These are phyloP conservation scores for Penicillium egyptiacum DNA, from an alignment of 495 filamentous ascomycete species.

Conservation along the genomic window DNA sequence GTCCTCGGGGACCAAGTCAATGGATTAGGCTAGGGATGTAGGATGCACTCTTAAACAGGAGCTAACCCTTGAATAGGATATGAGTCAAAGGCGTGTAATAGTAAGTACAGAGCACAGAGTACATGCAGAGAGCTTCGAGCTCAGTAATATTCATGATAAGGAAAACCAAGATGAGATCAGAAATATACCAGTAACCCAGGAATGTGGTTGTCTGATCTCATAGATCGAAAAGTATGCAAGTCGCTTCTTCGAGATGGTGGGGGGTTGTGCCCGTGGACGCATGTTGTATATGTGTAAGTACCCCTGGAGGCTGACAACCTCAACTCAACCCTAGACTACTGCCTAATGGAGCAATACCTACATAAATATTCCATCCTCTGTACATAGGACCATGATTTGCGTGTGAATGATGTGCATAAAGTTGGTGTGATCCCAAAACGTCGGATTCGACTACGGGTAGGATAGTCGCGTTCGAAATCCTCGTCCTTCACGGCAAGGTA, in stretches of 20 bases:
- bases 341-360: not conserved
- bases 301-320: not conserved
- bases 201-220: not conserved
- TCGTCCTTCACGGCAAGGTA: conserved; percentile 2
- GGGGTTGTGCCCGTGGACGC: no score
- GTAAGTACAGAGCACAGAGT: not conserved
- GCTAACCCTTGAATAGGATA: not conserved
- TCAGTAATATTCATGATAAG: not conserved
- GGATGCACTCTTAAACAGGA: conserved; percentile 2
- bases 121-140: not conserved
- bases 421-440: conserved; percentile 5
- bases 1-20: conserved; percentile 5
- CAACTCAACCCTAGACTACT: not conserved
- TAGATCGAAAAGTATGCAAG: not conserved
- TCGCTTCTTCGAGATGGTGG: not conserved
- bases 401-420: conserved; percentile 4
- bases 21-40: not conserved
- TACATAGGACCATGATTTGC: not conserved
- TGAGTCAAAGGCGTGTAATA: no score
- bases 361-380: not conserved
- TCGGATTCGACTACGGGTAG: not conserved
- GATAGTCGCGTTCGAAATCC: conserved; percentile 2
- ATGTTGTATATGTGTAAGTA: no score
- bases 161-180: not conserved
- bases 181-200: not conserved